phyloP scores from a whole-genome alignment of 83 land plant genomes.

The Thuja plicata region DNA sequence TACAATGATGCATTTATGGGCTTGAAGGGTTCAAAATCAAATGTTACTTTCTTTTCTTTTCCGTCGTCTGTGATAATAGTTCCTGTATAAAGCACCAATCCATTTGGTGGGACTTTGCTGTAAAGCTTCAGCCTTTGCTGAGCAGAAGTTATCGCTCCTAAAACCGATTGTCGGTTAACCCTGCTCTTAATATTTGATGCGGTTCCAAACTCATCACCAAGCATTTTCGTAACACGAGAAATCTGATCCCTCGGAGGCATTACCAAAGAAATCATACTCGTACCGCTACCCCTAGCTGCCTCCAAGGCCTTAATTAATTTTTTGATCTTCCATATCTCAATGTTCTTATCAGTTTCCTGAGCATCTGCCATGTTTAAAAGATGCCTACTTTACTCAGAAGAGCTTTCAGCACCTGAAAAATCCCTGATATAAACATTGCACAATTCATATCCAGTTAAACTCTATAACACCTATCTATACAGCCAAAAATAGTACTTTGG shows the following conservation, averaged over 20 bases:
- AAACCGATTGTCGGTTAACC: conserved; percentile 24
- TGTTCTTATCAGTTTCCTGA: conserved; percentile 41
- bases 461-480: neutral
- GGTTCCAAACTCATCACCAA: conserved; percentile 31
- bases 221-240: conserved; percentile 23
- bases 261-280: conserved; percentile 27
- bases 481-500: neutral
- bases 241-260: conserved; percentile 32
- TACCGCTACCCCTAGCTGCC: conserved; percentile 23
- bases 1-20: conserved; percentile 39
- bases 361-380: conserved; percentile 21
- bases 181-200: conserved; percentile 29
- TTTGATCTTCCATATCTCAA: conserved; percentile 34
- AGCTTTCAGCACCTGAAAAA: neutral
- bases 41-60: conserved; percentile 44
- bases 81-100: conserved; percentile 28
- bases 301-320: conserved; percentile 23
- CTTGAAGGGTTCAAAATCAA: conserved; percentile 41
- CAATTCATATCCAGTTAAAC: neutral
- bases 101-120: conserved; percentile 29
- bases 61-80: conserved; percentile 46
- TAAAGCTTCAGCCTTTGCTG: conserved; percentile 26
- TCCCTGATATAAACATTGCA: neutral
- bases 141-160: conserved; percentile 28
- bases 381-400: neutral